These are phyloP conservation scores for Rhypophila decipiens DNA, from an alignment of 495 filamentous ascomycete genomes.

Conservation along the genomic window DNA sequence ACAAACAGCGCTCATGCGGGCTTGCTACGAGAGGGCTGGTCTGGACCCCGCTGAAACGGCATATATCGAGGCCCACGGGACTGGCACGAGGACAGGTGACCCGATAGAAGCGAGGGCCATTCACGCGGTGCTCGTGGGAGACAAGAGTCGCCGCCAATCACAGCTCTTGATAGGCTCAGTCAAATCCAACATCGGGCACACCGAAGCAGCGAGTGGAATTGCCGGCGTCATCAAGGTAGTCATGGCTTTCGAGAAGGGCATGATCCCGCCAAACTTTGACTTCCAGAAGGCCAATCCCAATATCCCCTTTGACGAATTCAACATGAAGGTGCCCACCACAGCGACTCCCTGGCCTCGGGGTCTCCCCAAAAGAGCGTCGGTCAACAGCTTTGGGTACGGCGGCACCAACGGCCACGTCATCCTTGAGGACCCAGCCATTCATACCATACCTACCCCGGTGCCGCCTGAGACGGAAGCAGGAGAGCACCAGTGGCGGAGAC, in stretches of 20 bases:
- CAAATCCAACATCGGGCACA: slow-evolving; percentile 51
- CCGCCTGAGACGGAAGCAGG: not conserved
- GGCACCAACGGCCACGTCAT: slow-evolving; percentile 34
- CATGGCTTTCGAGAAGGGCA: slow-evolving; percentile 47
- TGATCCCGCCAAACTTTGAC: slow-evolving; percentile 34
- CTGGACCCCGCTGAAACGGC: slow-evolving; percentile 34
- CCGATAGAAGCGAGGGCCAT: not conserved
- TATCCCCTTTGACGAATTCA: slow-evolving; percentile 25
- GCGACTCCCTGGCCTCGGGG: too few relatives aligned
- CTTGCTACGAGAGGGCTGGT: slow-evolving; percentile 38
- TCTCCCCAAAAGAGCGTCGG: slow-evolving; percentile 11
- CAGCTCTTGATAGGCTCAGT: slow-evolving; percentile 35
- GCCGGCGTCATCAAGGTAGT: slow-evolving; percentile 47
- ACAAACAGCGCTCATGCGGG: slow-evolving; percentile 44
- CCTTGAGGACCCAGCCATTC: slow-evolving; percentile 20
- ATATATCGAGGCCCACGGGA: slow-evolving; percentile 41
- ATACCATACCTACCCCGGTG: not conserved
- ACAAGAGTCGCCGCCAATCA: not conserved
- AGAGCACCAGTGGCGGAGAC: slow-evolving; percentile 25
- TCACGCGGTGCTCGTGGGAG: not conserved
- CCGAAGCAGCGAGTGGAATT: slow-evolving; percentile 46
- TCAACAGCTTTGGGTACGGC: slow-evolving; percentile 40
- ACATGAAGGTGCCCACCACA: too few relatives aligned
- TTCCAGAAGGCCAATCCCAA: slow-evolving; percentile 46
- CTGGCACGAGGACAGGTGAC: slow-evolving; percentile 6